Evolutionary conservation across 305 asterid genomes (phyloP).

Genomic region (Fraxinus sp.): DNA sequence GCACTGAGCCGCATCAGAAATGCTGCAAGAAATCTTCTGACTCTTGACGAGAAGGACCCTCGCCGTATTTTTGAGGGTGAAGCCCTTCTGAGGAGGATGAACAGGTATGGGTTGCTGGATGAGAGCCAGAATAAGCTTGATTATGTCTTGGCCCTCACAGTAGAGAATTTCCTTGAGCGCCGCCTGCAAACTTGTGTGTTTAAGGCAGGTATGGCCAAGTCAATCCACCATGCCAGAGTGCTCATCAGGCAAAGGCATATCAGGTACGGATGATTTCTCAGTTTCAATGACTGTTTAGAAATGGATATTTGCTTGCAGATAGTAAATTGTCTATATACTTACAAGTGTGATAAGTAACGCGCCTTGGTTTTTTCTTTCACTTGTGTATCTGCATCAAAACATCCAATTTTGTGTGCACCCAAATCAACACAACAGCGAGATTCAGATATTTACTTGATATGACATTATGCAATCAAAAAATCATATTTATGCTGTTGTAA

Average conservation of each 20-base stretch:
- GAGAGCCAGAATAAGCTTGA: conserved; percentile 62
- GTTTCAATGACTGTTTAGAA: background rate
- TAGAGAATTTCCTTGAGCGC: conserved; percentile 63
- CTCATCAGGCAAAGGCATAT: conserved; percentile 62
- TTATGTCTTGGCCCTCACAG: conserved; percentile 59
- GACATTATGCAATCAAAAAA: background rate
- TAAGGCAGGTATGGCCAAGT: conserved; percentile 62
- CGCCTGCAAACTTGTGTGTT: conserved; percentile 56
- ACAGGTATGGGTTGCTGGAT: conserved; percentile 46
- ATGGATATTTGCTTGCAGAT: background rate
- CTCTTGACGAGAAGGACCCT: conserved; percentile 57
- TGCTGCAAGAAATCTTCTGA: conserved; percentile 47
- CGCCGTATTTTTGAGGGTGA: conserved; percentile 64
- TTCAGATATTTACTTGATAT: background rate
- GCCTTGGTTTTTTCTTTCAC: background rate
- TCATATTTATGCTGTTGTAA: background rate
- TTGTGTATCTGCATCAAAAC: background rate
- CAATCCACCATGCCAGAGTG: conserved; percentile 62
- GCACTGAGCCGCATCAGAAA: conserved; percentile 57
- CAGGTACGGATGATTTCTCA: conserved; percentile 30
- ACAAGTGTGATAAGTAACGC: background rate
- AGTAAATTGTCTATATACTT: background rate
- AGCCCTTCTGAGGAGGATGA: conserved; percentile 63
- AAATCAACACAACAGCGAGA: background rate
- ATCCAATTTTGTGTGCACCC: background rate